A percentile compares a stretch with the other conserved stretches of the same genome.
phyloP scores from a whole-genome alignment of 2,329 filamentous ascomycete species.

The Clonostachys sp. region DNA sequence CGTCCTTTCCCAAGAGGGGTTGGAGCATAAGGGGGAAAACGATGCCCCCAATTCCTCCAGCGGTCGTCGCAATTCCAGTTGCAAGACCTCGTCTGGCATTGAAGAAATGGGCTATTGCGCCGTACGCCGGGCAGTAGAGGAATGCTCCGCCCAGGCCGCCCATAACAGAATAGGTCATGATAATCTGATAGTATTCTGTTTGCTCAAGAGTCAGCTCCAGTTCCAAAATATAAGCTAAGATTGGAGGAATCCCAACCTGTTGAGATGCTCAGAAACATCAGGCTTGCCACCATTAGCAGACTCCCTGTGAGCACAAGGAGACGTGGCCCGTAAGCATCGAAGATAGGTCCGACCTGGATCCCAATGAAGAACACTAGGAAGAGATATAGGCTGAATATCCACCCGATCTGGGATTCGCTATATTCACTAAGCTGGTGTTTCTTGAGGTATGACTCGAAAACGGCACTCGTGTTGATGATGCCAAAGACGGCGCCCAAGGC shows the following conservation, averaged over 20 bases:
- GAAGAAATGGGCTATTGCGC: conserved; percentile 18
- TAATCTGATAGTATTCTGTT: conserved; percentile 40
- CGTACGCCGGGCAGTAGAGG: conserved; percentile 23
- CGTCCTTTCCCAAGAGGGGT: conserved; percentile 10
- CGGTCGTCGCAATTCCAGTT: not conserved
- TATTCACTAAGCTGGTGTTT: conserved; percentile 67
- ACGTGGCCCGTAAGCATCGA: conserved; percentile 70
- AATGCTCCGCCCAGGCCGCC: conserved; percentile 33
- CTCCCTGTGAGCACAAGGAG: conserved; percentile 62
- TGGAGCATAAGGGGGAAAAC: conserved; percentile 25
- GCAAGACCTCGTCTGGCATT: not conserved
- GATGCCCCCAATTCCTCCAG: conserved; percentile 15
- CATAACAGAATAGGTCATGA: conserved; percentile 34
- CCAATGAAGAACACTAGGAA: conserved; percentile 81
- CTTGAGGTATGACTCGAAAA: conserved; percentile 71
- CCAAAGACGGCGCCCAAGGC: conserved; percentile 63
- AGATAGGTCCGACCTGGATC: conserved; percentile 76
- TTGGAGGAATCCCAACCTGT: conserved; percentile 18
- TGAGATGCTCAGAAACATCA: conserved; percentile 67
- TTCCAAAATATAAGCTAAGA: not conserved
- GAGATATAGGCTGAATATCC: conserved; percentile 80
- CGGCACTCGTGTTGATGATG: conserved; percentile 51
- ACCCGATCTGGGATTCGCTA: conserved; percentile 66
- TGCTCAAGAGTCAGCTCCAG: conserved; percentile 15
- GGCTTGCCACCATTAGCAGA: conserved; percentile 53